Conservation (phyloP, 163 green algal species). For the Scenedesmus sp. region DNA sequence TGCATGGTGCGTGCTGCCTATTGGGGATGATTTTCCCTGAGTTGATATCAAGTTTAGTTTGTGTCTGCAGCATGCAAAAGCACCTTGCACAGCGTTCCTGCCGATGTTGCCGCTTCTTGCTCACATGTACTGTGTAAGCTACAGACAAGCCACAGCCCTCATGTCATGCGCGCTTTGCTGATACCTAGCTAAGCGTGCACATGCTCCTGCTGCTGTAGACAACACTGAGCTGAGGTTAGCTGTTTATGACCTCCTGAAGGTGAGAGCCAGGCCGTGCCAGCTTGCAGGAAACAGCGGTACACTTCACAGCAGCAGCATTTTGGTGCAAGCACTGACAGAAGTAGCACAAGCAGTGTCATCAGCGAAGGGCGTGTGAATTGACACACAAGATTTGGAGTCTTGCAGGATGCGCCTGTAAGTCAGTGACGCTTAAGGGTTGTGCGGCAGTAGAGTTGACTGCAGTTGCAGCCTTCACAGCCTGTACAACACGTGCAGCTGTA, state of each 20-base stretch:
- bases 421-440: too few relatives aligned
- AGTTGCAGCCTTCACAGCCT: too few relatives aligned
- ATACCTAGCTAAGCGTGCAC: background rate
- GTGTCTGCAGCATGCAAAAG: background rate
- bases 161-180: background rate
- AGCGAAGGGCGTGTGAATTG: too few relatives aligned
- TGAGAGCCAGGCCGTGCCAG: constrained; percentile 40
- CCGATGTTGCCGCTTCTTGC: background rate
- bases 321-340: background rate
- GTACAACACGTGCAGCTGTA: too few relatives aligned
- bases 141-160: background rate
- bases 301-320: background rate
- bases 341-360: too few relatives aligned
- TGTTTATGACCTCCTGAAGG: constrained; percentile 89
- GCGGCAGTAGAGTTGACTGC: too few relatives aligned
- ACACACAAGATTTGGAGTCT: too few relatives aligned
- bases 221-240: constrained; percentile 79
- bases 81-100: background rate
- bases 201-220: constrained; percentile 57
- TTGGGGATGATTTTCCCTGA: background rate
- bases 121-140: background rate
- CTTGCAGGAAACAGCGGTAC: constrained; percentile 16
- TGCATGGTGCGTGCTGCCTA: constrained; percentile 5
- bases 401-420: too few relatives aligned
- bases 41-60: background rate